These are phyloP conservation scores for Chaetomiaceae sp. DNA, from an alignment of 2,329 filamentous ascomycete species.

Conservation along the genomic window DNA sequence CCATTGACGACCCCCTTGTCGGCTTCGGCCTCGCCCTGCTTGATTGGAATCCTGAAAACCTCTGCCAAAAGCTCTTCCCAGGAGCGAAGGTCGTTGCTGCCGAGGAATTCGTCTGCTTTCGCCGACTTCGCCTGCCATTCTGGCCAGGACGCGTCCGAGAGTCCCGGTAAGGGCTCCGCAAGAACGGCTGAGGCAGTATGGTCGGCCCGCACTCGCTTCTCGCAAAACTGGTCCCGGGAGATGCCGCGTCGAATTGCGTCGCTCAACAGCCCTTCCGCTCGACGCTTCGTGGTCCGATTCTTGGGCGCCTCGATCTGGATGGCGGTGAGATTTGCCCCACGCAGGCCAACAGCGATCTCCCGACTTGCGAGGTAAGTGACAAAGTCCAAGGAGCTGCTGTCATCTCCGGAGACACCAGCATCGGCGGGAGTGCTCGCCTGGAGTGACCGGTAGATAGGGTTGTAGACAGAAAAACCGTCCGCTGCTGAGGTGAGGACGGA, in stretches of 20 bases:
- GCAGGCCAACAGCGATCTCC: slow-evolving; percentile 61
- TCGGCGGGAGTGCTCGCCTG: slow-evolving; percentile 47
- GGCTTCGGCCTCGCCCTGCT: slow-evolving; percentile 23
- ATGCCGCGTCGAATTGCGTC: slow-evolving; percentile 69
- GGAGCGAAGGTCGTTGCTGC: slow-evolving; percentile 40
- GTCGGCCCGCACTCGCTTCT: slow-evolving; percentile 31
- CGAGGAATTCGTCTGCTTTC: slow-evolving; percentile 46
- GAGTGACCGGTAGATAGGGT: slow-evolving; percentile 63
- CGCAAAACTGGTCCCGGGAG: slow-evolving; percentile 36
- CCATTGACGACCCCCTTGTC: slow-evolving; percentile 13
- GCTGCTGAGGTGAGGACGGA: slow-evolving; percentile 60
- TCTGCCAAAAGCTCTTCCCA: slow-evolving; percentile 49
- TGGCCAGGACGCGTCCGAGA: slow-evolving; percentile 46
- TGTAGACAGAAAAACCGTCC: slow-evolving; percentile 58
- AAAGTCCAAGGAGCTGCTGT: slow-evolving; percentile 40
- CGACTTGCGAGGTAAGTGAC: slow-evolving; percentile 61
- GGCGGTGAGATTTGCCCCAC: slow-evolving; percentile 60
- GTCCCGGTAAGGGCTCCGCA: slow-evolving; percentile 43
- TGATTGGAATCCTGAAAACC: slow-evolving; percentile 45
- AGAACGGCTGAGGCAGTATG: slow-evolving; percentile 31
- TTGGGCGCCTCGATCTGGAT: slow-evolving; percentile 64
- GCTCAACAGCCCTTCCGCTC: slow-evolving; percentile 60
- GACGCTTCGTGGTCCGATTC: slow-evolving; percentile 50
- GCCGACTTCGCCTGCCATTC: slow-evolving; percentile 43
- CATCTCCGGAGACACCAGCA: slow-evolving; percentile 39